Evolutionary conservation across 176 grass and related monocot species (phyloP).

Genomic region (Zizania latifolia): DNA sequence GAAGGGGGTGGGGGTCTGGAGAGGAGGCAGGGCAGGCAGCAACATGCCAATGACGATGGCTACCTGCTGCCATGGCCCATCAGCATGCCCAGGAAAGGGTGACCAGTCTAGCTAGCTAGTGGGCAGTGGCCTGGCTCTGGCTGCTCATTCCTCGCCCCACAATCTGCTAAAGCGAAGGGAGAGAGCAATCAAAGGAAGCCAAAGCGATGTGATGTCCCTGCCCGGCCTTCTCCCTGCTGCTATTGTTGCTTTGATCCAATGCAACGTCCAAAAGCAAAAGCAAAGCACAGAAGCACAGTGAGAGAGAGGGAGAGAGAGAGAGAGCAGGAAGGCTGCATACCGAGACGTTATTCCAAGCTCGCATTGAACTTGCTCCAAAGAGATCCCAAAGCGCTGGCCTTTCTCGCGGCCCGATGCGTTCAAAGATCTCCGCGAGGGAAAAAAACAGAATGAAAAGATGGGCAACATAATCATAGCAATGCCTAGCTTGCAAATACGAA

Average conservation of each 20-base stretch:
- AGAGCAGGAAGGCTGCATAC: slow-evolving; percentile 11
- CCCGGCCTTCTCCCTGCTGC: not conserved
- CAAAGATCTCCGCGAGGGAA: slow-evolving; percentile 56
- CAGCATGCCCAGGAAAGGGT: slow-evolving; percentile 43
- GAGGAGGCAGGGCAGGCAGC: not conserved
- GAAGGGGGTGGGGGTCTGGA: slow-evolving; percentile 11
- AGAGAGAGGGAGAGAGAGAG: no score
- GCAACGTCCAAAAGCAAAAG: slow-evolving; percentile 69
- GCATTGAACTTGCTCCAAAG: slow-evolving; percentile 50
- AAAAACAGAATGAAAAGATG: slow-evolving; percentile 23
- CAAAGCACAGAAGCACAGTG: not conserved
- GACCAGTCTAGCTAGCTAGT: slow-evolving; percentile 38
- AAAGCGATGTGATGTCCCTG: slow-evolving; percentile 34
- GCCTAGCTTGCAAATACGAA: slow-evolving; percentile 9
- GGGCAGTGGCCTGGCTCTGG: no score
- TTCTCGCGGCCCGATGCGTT: slow-evolving; percentile 87
- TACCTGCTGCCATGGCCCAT: not conserved
- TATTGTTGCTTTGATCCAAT: slow-evolving; percentile 72
- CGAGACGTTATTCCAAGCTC: slow-evolving; percentile 24
- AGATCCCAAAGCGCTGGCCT: slow-evolving; percentile 53
- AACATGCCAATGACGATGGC: not conserved
- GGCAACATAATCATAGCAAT: slow-evolving; percentile 42
- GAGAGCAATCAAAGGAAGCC: slow-evolving; percentile 50
- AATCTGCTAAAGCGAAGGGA: slow-evolving; percentile 34
- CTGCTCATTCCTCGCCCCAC: slow-evolving; percentile 45